phyloP scores from a whole-genome alignment of 257 asterid genomes.

The Jacaranda mimosifolia region DNA sequence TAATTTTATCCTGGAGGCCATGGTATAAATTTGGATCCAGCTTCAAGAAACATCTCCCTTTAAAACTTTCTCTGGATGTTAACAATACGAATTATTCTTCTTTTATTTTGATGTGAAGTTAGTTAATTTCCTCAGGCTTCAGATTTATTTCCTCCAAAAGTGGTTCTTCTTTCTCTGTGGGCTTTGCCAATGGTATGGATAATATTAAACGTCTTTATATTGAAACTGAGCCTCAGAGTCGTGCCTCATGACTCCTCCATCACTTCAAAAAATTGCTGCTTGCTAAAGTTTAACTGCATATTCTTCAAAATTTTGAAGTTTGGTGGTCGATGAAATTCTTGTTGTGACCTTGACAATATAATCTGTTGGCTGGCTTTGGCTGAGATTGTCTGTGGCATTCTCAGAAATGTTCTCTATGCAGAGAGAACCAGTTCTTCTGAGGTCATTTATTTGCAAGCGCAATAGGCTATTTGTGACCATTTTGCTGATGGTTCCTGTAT shows the following conservation, averaged over 20 bases:
- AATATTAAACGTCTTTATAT: too few species aligned
- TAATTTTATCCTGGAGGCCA: too few species aligned
- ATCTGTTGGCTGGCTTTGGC: too few species aligned
- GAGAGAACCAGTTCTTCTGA: not conserved
- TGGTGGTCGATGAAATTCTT: not conserved
- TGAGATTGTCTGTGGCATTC: too few species aligned
- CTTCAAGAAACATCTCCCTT: not conserved
- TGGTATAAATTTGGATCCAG: too few species aligned
- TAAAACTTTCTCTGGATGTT: not conserved
- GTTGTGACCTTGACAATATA: too few species aligned
- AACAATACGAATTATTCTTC: conserved; percentile 2
- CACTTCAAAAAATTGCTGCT: not conserved
- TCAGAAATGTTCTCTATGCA: not conserved
- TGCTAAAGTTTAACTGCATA: not conserved
- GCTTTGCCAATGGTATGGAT: too few species aligned
- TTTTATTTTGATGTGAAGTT: conserved; percentile 6
- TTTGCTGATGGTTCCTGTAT: not conserved
- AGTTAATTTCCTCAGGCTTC: not conserved
- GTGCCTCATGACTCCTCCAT: not conserved
- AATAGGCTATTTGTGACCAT: not conserved
- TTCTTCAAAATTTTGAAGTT: conserved; percentile 17
- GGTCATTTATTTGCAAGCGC: not conserved
- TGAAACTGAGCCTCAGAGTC: not conserved
- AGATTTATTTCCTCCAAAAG: not conserved
- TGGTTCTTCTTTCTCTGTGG: not conserved